A percentile compares a stretch with the other conserved stretches of the same genome.
These are phyloP conservation scores for Calonectria hawksworthii DNA, from an alignment of 2,329 filamentous ascomycete genomes.

Conservation along the genomic window DNA sequence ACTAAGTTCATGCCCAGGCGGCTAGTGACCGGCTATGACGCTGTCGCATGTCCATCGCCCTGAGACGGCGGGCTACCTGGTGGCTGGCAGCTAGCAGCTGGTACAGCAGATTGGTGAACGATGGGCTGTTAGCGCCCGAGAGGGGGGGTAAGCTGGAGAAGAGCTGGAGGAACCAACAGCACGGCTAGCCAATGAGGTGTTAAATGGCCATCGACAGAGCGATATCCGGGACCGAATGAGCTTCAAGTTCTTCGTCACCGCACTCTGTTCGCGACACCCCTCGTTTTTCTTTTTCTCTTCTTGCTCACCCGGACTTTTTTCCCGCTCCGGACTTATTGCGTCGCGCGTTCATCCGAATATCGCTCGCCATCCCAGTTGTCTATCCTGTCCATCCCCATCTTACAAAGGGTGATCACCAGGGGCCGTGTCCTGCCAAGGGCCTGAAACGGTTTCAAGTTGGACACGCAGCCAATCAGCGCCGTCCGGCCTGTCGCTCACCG, in stretches of 20 bases:
- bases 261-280: constrained; percentile 5
- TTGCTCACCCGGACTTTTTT: background rate
- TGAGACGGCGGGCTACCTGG: constrained; percentile 35
- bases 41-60: constrained; percentile 32
- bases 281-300: background rate
- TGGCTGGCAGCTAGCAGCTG: constrained; percentile 27
- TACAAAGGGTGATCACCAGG: constrained; percentile 35
- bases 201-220: background rate
- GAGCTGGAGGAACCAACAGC: background rate
- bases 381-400: constrained; percentile 14
- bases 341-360: constrained; percentile 14
- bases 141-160: background rate
- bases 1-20: constrained; percentile 27
- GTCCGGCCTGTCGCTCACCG: constrained; percentile 28
- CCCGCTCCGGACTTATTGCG: background rate
- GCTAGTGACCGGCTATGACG: constrained; percentile 32
- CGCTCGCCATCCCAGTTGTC: constrained; percentile 11
- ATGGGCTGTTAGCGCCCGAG: constrained; percentile 17
- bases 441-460: constrained; percentile 46
- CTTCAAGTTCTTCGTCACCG: constrained; percentile 5
- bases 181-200: constrained; percentile 21
- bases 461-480: constrained; percentile 32
- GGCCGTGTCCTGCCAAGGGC: constrained; percentile 34
- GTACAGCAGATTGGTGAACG: constrained; percentile 24
- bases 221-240: constrained; percentile 11